These are phyloP conservation scores for Botrytis hyacinthi DNA, from an alignment of 2,329 filamentous ascomycete species.

Conservation along the genomic window DNA sequence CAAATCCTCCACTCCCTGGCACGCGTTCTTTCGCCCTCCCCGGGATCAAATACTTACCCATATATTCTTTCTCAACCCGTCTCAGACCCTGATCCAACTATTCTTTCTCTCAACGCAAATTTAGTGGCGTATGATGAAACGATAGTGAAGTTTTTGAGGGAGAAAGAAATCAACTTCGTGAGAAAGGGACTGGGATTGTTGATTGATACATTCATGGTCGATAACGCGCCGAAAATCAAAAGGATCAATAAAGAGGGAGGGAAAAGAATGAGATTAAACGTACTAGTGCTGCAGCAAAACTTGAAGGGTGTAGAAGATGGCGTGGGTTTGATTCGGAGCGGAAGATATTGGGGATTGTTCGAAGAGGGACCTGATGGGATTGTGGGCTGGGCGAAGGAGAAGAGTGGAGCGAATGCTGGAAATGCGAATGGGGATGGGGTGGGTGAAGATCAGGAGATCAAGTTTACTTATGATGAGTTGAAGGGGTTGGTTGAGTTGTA, in stretches of 20 bases:
- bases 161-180: constrained; percentile 71
- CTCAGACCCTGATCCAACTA: constrained; percentile 72
- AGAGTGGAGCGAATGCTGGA: constrained; percentile 21
- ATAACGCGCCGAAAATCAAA: constrained; percentile 66
- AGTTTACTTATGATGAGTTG: constrained; percentile 64
- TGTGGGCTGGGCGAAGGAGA: constrained; percentile 55
- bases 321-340: constrained; percentile 61
- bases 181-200: constrained; percentile 73
- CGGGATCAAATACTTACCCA: constrained; percentile 44
- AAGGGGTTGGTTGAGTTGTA: constrained; percentile 64
- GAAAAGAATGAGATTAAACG: constrained; percentile 87
- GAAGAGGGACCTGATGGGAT: constrained; percentile 63
- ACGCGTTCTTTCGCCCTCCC: constrained; percentile 59
- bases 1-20: constrained; percentile 78
- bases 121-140: constrained; percentile 87
- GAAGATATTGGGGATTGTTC: constrained; percentile 69
- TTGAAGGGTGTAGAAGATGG: constrained; percentile 85
- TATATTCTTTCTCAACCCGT: constrained; percentile 70
- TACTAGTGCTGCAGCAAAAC: constrained; percentile 93
- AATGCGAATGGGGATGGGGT: constrained; percentile 52
- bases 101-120: constrained; percentile 80
- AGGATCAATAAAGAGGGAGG: constrained; percentile 84
- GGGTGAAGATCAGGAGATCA: constrained; percentile 44
- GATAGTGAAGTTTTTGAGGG: constrained; percentile 68
- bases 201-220: constrained; percentile 75